Evolutionary conservation across 2,329 filamentous ascomycete species (phyloP), one percentile per base, ranked within the genome.

Genomic region (Xylariaceae sp.): DNA sequence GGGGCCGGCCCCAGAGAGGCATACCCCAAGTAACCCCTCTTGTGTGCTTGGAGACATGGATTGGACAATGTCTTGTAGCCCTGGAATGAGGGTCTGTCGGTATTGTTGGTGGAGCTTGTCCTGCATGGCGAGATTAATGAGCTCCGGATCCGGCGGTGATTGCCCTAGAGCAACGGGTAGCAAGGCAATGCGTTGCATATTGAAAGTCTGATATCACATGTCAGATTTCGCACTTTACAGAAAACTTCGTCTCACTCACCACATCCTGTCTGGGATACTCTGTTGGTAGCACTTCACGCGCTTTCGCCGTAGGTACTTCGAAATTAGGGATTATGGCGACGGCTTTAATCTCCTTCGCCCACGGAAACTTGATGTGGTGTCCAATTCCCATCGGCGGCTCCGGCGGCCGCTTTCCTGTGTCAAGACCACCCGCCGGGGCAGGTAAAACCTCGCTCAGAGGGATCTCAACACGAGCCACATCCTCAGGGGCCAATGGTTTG

Each of bases 101-200:
- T 98, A 97, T 35, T 90, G 93, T 69, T 98, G 93, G 71, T 98
- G 93, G 50, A 98, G 82, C 70, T 91, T 95, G 73, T 98, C 93
- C 71, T 97, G 93, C 93, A 98, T 98, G 37, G 91, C 92, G 38
- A 94, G 83, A 72, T 94, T 94, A 65, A 98, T 98, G 67, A 95
- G 85, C 59, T 94, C 85, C 19, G 93, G 85, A 63, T 96, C 86
- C 2, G 91, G 92, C 8, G 93, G 92, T 6, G 87, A 92, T 65
- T 89, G 85, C 53, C 91, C 90, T 37, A 98, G 77, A 1, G 91
- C 91, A 10, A 90, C 88, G 23, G 92, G 91, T 11, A 98, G 79
- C 40, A 98, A 78, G 2, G 92, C 91, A 65, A 95, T 88, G 55
- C 93, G 81, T 70, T 97, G 93, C 59, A 97, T 77, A 71, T 98